A percentile compares a stretch with the other conserved stretches of the same genome.
phyloP scores from a whole-genome alignment of 192 early-diverging fungal genomes.

The Rhizoclosmatium globosum region DNA sequence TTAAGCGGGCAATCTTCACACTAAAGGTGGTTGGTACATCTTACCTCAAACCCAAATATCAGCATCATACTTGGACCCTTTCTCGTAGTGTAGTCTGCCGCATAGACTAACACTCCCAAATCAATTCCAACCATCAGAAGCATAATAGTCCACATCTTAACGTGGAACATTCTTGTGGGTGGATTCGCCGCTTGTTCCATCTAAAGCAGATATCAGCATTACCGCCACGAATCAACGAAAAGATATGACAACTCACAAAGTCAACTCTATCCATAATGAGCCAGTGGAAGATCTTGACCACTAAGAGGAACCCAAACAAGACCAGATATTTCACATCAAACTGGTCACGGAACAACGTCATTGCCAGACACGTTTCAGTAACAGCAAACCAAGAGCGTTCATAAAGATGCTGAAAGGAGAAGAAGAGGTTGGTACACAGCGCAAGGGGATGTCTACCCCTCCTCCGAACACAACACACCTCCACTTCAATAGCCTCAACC shows the following conservation, averaged over 20 bases:
- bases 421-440: too few relatives aligned
- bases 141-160: constrained; percentile 74
- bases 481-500: constrained; percentile 92
- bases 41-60: constrained; percentile 97
- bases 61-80: constrained; percentile 92
- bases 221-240: neutral
- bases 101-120: constrained; percentile 75
- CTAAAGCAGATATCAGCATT: constrained; percentile 44
- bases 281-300: constrained; percentile 98
- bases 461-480: constrained; percentile 57
- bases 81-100: constrained; percentile 66
- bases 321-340: constrained; percentile 88
- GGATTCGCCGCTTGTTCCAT: constrained; percentile 84
- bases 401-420: constrained; percentile 80
- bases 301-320: constrained; percentile 86
- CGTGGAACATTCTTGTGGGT: constrained; percentile 68
- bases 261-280: constrained; percentile 89
- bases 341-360: constrained; percentile 96
- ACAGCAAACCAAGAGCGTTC: constrained; percentile 97
- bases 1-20: neutral
- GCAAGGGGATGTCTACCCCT: constrained; percentile 4
- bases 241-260: constrained; percentile 61
- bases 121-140: constrained; percentile 75
- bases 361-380: constrained; percentile 94
- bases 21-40: neutral